A percentile compares a stretch with the other conserved stretches of the same genome.
Evolutionary conservation across 2,329 filamentous ascomycete species (phyloP).

Genomic region (Penicillium frequentans): DNA sequence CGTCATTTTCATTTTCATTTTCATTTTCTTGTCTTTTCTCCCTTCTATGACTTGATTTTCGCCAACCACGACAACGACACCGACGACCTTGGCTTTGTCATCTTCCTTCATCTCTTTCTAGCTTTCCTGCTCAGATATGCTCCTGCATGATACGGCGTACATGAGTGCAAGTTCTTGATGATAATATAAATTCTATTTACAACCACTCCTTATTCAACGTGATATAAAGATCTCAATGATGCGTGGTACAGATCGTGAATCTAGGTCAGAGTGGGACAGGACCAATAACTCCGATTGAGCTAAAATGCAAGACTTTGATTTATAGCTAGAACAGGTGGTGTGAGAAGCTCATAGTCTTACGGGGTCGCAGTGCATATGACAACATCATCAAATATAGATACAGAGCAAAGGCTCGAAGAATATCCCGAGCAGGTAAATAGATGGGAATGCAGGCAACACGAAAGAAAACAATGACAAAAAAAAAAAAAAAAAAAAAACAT

Average conservation of each 20-base stretch:
- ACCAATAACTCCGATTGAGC: not conserved
- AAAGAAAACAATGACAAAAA: no score
- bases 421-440: not conserved
- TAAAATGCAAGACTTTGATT: not conserved
- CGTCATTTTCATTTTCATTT: not conserved
- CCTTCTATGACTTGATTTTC: slow-evolving; percentile 1
- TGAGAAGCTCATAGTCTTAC: not conserved
- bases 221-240: not conserved
- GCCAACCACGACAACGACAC: slow-evolving; percentile 2
- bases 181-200: slow-evolving; percentile 1
- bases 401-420: not conserved
- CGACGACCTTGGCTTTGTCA: slow-evolving; percentile 10
- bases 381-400: slow-evolving; percentile 5
- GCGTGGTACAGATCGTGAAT: no score
- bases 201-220: not conserved
- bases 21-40: not conserved
- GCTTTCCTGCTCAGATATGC: slow-evolving; percentile 16
- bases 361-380: not conserved
- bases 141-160: slow-evolving; percentile 26
- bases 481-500: slow-evolving; percentile 1
- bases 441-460: not conserved
- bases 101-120: not conserved
- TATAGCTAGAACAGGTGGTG: not conserved
- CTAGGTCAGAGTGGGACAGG: not conserved
- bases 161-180: slow-evolving; percentile 18